Evolutionary conservation across 768 basidiomycete genomes (phyloP).

Genomic region (Trametopsis cervina): DNA sequence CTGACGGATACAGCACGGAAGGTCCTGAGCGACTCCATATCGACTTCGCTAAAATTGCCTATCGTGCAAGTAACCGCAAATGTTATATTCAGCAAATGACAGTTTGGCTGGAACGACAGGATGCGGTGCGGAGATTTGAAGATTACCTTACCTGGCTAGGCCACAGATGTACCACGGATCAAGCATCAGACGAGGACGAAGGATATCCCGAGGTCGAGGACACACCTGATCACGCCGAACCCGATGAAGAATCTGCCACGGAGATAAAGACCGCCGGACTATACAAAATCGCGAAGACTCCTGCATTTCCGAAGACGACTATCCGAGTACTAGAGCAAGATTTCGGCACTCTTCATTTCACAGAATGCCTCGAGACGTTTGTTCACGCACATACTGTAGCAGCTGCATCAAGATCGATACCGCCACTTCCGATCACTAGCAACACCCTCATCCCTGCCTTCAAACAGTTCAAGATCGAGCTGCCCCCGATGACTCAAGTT

Average conservation of each 20-base stretch:
- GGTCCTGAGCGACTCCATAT: constrained; percentile 28
- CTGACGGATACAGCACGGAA: constrained; percentile 24
- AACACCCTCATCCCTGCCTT: not conserved
- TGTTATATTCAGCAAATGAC: constrained; percentile 32
- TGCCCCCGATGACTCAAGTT: not conserved
- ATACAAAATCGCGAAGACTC: constrained; percentile 4
- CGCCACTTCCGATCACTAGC: not conserved
- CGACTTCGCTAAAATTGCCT: no score
- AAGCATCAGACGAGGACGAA: not conserved
- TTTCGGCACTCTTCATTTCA: constrained; percentile 2
- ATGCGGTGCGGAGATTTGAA: constrained; percentile 24
- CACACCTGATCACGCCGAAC: not conserved
- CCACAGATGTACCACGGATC: not conserved
- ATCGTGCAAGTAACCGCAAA: constrained; percentile 21
- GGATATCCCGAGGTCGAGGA: not conserved
- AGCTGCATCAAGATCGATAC: not conserved
- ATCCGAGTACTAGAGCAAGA: not conserved
- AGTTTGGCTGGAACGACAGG: constrained; percentile 27
- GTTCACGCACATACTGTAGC: not conserved
- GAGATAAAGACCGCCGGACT: not conserved
- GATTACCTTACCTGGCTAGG: constrained; percentile 23
- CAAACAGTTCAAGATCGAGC: not conserved
- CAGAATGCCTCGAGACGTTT: not conserved
- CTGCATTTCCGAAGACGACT: not conserved
- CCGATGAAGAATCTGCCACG: not conserved